Evolutionary conservation across 108 stramenopile species (phyloP).

Genomic region (Chaetoceros muelleri): DNA sequence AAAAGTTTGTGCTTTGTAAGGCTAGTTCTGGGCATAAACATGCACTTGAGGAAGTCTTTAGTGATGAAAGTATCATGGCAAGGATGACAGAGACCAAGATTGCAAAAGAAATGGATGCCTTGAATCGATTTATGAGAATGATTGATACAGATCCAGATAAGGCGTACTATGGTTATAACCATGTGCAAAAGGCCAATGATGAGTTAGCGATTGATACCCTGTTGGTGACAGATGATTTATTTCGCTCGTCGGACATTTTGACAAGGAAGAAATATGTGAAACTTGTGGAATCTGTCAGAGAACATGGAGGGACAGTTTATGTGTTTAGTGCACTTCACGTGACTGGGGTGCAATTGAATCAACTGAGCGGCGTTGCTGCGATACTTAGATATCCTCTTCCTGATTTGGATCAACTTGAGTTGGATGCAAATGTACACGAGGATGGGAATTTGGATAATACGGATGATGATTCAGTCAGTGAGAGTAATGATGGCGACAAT

Average conservation of each 20-base stretch:
- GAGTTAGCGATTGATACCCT: constrained; percentile 84
- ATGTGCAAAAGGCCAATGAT: constrained; percentile 78
- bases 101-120: constrained; percentile 79
- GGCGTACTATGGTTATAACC: constrained; percentile 86
- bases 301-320: constrained; percentile 77
- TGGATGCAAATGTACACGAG: constrained; percentile 26
- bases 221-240: constrained; percentile 89
- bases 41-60: constrained; percentile 89
- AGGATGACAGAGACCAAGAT: constrained; percentile 86
- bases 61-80: constrained; percentile 68
- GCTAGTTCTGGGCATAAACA: constrained; percentile 91
- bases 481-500: constrained; percentile 26
- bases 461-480: constrained; percentile 13
- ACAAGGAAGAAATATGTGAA: constrained; percentile 68
- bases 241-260: constrained; percentile 71
- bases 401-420: constrained; percentile 71
- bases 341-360: constrained; percentile 89
- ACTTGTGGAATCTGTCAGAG: constrained; percentile 84
- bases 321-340: constrained; percentile 88
- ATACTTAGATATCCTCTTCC: constrained; percentile 84
- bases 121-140: constrained; percentile 86
- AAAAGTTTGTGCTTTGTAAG: constrained; percentile 89
- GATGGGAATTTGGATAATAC: too few relatives aligned
- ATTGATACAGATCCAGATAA: constrained; percentile 84
- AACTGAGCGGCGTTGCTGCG: constrained; percentile 91